phyloP scores from a whole-genome alignment of 257 asterid genomes.

The Solanum virginianum region DNA sequence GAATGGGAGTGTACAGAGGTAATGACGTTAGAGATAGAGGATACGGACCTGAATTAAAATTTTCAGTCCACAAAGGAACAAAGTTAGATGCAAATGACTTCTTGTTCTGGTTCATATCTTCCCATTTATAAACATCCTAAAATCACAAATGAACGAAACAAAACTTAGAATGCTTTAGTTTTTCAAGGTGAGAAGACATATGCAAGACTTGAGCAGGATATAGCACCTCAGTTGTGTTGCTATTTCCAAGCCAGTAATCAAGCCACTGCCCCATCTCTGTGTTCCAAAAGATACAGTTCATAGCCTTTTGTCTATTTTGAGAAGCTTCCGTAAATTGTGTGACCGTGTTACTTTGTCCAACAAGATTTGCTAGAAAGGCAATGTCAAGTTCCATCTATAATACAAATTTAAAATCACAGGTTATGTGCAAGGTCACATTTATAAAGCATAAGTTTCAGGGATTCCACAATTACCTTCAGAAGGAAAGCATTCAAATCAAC shows the following conservation, averaged over 20 bases:
- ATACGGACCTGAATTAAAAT: conserved; percentile 52
- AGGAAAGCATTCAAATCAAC: conserved; percentile 83
- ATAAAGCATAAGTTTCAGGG: background rate
- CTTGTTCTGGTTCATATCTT: conserved; percentile 29
- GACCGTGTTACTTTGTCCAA: conserved; percentile 32
- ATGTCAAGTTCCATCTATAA: conserved; percentile 87
- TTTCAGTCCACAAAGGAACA: conserved; percentile 62
- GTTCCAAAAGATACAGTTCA: conserved; percentile 63
- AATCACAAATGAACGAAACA: background rate
- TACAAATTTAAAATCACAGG: background rate
- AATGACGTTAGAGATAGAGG: background rate
- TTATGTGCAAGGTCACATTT: background rate
- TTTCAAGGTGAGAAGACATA: background rate
- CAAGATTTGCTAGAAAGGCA: conserved; percentile 37
- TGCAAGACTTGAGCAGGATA: background rate
- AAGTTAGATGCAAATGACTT: background rate
- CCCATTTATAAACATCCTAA: conserved; percentile 49
- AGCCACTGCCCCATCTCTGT: conserved; percentile 69
- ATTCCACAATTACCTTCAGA: conserved; percentile 42
- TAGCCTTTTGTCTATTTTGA: conserved; percentile 46
- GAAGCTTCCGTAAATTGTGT: conserved; percentile 38
- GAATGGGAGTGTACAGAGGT: background rate
- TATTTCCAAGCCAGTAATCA: conserved; percentile 62
- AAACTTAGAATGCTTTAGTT: background rate
- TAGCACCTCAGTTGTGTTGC: conserved; percentile 22